These are phyloP conservation scores for Alternaria dauci DNA, from an alignment of 2,329 filamentous ascomycete genomes.

Conservation along the genomic window DNA sequence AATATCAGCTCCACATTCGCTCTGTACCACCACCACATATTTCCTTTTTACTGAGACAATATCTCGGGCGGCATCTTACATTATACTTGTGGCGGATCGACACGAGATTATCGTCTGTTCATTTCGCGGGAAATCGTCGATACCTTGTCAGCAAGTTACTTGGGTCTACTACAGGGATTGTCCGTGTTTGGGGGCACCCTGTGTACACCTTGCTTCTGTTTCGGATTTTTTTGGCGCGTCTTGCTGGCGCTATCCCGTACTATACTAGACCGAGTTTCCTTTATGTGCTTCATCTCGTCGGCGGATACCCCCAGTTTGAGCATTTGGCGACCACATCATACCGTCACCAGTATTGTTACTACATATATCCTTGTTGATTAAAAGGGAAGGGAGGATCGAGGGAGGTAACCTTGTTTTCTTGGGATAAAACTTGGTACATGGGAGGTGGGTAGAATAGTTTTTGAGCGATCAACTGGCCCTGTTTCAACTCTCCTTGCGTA, in stretches of 20 bases:
- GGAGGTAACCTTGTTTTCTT: conserved; percentile 14
- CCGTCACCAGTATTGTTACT: conserved; percentile 9
- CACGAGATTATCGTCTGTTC: conserved; percentile 21
- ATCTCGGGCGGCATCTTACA: conserved; percentile 36
- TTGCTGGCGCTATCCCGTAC: conserved; percentile 34
- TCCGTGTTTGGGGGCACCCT: conserved; percentile 12
- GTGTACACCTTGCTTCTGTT: conserved; percentile 25
- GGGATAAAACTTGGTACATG: conserved; percentile 19
- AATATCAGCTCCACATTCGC: conserved; percentile 32
- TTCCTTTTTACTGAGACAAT: conserved; percentile 33
- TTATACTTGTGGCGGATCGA: conserved; percentile 23
- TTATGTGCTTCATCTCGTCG: conserved; percentile 37
- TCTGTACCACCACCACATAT: conserved; percentile 32
- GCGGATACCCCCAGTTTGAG: conserved; percentile 48
- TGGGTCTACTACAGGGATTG: conserved; percentile 11
- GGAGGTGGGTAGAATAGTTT: conserved; percentile 21
- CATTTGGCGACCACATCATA: conserved; percentile 44
- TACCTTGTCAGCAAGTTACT: conserved; percentile 9
- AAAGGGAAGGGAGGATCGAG: conserved; percentile 11
- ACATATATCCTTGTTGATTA: conserved; percentile 29
- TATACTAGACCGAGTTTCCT: conserved; percentile 43
- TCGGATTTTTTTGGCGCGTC: conserved; percentile 25
- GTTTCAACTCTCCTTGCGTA: conserved; percentile 12
- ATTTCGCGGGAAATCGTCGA: conserved; percentile 28
- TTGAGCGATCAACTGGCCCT: conserved; percentile 26